Percentiles rank a stretch among this genome's conserved stretches.
Conservation (phyloP, 441 rosid genomes). For the Metrosideros polymorpha region DNA sequence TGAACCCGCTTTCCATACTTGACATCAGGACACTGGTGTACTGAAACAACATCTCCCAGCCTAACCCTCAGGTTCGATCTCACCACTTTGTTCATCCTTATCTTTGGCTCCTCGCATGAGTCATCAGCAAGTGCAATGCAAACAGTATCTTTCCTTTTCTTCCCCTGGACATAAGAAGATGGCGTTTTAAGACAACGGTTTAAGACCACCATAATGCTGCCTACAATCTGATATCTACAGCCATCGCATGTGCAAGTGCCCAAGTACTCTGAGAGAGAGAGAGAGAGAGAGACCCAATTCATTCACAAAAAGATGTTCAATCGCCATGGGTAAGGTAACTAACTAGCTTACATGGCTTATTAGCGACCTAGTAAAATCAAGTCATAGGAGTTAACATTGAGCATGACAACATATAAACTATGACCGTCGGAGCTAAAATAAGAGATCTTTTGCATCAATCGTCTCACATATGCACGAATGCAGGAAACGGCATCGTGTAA, state of each 20-base stretch:
- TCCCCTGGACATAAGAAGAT: conserved; percentile 19
- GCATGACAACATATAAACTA: background rate
- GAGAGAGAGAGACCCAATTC: background rate
- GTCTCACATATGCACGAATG: background rate
- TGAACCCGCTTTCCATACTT: conserved; percentile 49
- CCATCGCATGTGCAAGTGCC: no score
- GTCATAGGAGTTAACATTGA: background rate
- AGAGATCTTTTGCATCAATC: background rate
- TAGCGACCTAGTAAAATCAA: background rate
- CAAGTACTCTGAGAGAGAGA: background rate
- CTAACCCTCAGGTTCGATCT: conserved; percentile 41
- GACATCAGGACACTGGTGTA: conserved; percentile 46
- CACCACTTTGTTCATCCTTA: conserved; percentile 46
- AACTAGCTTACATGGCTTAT: background rate
- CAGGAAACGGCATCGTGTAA: background rate
- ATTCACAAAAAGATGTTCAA: background rate
- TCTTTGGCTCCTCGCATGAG: conserved; percentile 34
- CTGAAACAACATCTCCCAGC: conserved; percentile 41
- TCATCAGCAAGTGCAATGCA: conserved; percentile 55
- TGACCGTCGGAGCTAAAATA: background rate
- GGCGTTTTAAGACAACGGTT: background rate
- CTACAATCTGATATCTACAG: background rate
- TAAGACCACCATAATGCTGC: background rate
- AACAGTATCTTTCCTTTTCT: conserved; percentile 42
- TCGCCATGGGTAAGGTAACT: background rate